phyloP scores from a whole-genome alignment of 1,284 basidiomycete genomes.

The Macrocybe sp. region DNA sequence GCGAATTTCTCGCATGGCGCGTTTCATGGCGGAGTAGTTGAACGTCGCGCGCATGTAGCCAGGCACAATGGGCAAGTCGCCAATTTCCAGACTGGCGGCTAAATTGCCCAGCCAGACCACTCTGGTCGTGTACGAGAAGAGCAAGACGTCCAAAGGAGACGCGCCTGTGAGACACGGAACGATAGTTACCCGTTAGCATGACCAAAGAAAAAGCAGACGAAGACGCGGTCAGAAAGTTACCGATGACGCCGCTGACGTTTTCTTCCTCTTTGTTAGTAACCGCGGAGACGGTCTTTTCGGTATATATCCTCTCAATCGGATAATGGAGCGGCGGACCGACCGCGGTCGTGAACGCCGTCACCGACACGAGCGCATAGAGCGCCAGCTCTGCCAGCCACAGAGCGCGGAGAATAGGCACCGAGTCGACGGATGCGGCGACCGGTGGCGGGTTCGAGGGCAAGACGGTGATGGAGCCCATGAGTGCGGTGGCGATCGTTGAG shows the following conservation, averaged over 20 bases:
- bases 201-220: not conserved
- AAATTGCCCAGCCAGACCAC: constrained; percentile 79
- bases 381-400: constrained; percentile 46
- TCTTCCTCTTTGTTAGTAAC: constrained; percentile 52
- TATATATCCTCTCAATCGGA: constrained; percentile 68
- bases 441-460: constrained; percentile 41
- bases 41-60: constrained; percentile 63
- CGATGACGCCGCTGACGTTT: constrained; percentile 62
- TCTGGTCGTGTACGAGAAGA: constrained; percentile 82
- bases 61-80: constrained; percentile 78
- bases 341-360: constrained; percentile 55
- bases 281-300: constrained; percentile 56
- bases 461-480: constrained; percentile 48
- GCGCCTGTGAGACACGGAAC: constrained; percentile 23
- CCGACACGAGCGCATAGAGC: constrained; percentile 44
- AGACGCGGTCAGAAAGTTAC: constrained; percentile 21
- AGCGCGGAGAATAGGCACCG: constrained; percentile 16
- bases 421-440: constrained; percentile 15
- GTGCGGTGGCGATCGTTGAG: constrained; percentile 46
- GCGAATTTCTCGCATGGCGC: constrained; percentile 34
- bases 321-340: constrained; percentile 73
- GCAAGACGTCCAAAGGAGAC: constrained; percentile 55
- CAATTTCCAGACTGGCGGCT: constrained; percentile 73
- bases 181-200: not conserved
- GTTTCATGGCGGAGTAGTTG: constrained; percentile 48